A percentile compares a stretch with the other conserved stretches of the same genome.
Conservation (phyloP, 2,329 filamentous ascomycete genomes). For the Aspergillus oerlinghausenensis region DNA sequence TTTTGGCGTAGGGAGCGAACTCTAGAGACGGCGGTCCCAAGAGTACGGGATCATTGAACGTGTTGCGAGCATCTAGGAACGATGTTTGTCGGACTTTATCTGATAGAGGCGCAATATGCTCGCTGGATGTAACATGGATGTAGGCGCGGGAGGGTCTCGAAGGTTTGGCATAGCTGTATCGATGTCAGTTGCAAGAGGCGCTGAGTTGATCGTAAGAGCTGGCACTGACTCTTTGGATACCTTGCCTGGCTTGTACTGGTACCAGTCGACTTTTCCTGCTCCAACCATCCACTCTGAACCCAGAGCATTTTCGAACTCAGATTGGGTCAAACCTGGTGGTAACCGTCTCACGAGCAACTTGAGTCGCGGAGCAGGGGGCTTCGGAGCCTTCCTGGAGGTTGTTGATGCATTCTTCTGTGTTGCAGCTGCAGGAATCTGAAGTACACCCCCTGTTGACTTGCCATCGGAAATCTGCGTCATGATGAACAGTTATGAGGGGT, state of each 20-base stretch:
- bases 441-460: constrained; percentile 48
- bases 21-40: constrained; percentile 76
- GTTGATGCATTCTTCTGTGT: constrained; percentile 42
- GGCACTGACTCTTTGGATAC: constrained; percentile 73
- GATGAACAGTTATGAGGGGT: not conserved
- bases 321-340: constrained; percentile 75
- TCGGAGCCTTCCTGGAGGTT: constrained; percentile 43
- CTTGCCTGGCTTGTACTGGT: constrained; percentile 68
- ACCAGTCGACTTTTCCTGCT: constrained; percentile 81
- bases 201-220: not conserved
- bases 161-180: constrained; percentile 69
- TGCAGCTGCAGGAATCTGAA: constrained; percentile 47
- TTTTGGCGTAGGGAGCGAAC: constrained; percentile 77
- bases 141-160: constrained; percentile 78
- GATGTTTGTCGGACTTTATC: constrained; percentile 63
- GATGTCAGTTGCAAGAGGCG: not conserved
- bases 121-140: constrained; percentile 70
- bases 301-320: constrained; percentile 68
- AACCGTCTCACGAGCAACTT: constrained; percentile 83
- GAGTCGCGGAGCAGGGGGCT: constrained; percentile 57
- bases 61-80: constrained; percentile 80
- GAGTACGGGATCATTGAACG: constrained; percentile 65
- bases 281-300: constrained; percentile 77
- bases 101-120: constrained; percentile 63
- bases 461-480: constrained; percentile 27